Evolutionary conservation across 2,329 filamentous ascomycete genomes (phyloP), one percentile per base, ranked within the genome.

Genomic region (Alternaria panax): DNA sequence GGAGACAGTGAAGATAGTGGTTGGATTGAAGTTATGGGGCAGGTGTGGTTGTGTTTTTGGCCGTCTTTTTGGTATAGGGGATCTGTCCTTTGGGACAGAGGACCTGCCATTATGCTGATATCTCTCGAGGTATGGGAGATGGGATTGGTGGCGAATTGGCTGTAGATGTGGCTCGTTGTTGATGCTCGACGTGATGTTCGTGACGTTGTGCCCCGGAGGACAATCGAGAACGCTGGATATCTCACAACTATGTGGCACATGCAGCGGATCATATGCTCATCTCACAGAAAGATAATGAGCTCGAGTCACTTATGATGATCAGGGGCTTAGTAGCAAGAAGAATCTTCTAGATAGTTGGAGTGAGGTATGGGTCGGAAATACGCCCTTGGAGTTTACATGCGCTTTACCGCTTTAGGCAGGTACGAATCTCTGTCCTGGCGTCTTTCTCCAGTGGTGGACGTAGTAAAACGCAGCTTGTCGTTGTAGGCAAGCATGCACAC

Each of bases 1-100:
- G 84, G 79, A 3, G 85, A 80, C 1, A 90, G 81, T 2, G 78
- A 72, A 0, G 79, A 68, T 60, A 88, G 82, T 0, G 85, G 80
- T 1, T 78, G 76, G 32, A 88, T 75, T 7, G 82, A 81, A 5
- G 79, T 78, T 24, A 88, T 75, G 2, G 71, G 68, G 0, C 83
- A 82, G 24, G 76, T 69, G 27, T 85, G 79, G 0, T 68, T 79
- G 57, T 80, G 70, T 2, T 85, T 78, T 28, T 73, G 69, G 22
- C 76, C 74, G 42, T 81, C 70, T 61, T 78, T 76, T 60, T 81
- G 80, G 62, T 80, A 80, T n/a, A 77, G 56, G 14, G 74, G 59
- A 6, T 72, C 65, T 25, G 75, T 78, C 36, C 48, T 28, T 36
- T 27, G 30, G 2, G 48, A 51, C 7, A 51, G 34, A 22, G 48